Evolutionary conservation across 2,329 filamentous ascomycete species (phyloP), one percentile per base, ranked within the genome.

Genomic region (Helotiales sp.): DNA sequence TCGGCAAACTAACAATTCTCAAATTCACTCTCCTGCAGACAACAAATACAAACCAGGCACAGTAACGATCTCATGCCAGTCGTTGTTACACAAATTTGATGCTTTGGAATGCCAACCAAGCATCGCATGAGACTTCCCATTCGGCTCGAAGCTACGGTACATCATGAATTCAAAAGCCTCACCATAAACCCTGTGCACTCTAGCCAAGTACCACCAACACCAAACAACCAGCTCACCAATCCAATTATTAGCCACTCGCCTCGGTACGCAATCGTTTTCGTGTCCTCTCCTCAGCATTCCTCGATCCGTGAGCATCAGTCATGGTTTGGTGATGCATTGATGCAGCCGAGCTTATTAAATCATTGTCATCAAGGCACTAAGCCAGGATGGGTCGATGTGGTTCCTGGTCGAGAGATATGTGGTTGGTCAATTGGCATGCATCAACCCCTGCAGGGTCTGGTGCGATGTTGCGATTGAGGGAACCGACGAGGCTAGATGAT

Each of bases 321-420:
- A 67, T 67, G 59, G 32, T 67, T 67, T 45, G 43, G 65, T 63
- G 40, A 67, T 43, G 47, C 24, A 26, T 50, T 45, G 55, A 40
- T 59, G 34, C 24, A 49, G 47, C 17, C 11, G 10, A n/a, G 66
- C 57, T 66, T 61, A 66, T 50, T 58, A 58, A 58, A 37, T 17
- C 24, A 24, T 47, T 59, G 62, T 64, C 28, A 64, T 58, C 62
- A 50, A 15, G 8, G 40, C 62, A 30, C 62, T 64, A 59, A 15
- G 26, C 61, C 50, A 26, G 26, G 20, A 57, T 10, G 17, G 24
- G 61, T 15, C 49, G 34, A 8, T 45, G 61, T 55, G 45, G 22
- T 15, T n/a, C 49, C 49, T 32, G n/a, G 45, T 43, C 17, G 17
- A 2, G 37, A 7, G 15, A 8, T 34, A 13, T n/a, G 3, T 59